These are phyloP conservation scores for Rhododendron williamsianum DNA, from an alignment of 148 eudicot species.

Conservation along the genomic window DNA sequence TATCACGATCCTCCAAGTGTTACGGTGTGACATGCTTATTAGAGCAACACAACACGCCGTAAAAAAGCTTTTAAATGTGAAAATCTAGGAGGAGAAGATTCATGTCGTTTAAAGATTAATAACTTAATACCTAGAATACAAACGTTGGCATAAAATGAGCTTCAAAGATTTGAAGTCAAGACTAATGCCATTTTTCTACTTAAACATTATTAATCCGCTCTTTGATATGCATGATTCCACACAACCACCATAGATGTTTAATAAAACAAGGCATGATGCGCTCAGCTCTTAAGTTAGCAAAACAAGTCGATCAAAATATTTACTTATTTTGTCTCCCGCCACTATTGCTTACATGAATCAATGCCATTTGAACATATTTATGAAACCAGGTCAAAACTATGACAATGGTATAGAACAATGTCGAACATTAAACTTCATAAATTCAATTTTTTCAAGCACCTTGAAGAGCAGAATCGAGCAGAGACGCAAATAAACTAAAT, in stretches of 20 bases:
- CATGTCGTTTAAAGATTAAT: background rate
- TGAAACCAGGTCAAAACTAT: background rate
- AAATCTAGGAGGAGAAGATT: background rate
- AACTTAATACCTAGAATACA: background rate
- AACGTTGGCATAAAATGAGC: background rate
- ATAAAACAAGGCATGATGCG: background rate
- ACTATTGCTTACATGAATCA: background rate
- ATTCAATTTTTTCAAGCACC: constrained; percentile 34
- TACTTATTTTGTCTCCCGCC: background rate
- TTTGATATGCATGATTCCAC: background rate
- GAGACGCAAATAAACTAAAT: constrained; percentile 66
- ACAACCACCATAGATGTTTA: background rate
- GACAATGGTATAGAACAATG: background rate
- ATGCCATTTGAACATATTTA: background rate
- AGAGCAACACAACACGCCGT: background rate
- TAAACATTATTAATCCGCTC: background rate
- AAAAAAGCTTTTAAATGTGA: background rate
- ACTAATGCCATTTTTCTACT: background rate
- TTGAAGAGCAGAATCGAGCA: constrained; percentile 80
- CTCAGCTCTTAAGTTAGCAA: background rate
- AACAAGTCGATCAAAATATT: background rate
- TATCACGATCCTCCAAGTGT: background rate
- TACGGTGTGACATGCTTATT: background rate
- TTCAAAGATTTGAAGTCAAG: background rate
- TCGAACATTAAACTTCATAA: background rate